phyloP scores from a whole-genome alignment of 129 eudicot genomes.

The Daucus carota region DNA sequence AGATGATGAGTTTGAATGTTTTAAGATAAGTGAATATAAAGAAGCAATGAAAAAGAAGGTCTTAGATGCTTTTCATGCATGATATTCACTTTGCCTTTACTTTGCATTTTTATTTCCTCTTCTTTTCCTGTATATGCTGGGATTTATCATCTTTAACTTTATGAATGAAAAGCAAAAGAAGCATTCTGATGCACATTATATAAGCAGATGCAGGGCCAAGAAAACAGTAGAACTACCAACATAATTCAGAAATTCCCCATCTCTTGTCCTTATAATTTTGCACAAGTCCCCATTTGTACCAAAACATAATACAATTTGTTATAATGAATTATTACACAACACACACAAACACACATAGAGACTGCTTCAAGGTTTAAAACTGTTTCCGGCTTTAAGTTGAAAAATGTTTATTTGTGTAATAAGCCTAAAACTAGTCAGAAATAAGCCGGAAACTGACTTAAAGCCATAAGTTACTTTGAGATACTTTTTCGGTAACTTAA shows the following conservation, averaged over 20 bases:
- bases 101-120: slow-evolving; percentile 4
- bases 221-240: slow-evolving; percentile 16
- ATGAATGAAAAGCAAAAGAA: slow-evolving; percentile 56
- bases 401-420: too few relatives aligned
- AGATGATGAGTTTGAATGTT: slow-evolving; percentile 5
- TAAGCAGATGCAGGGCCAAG: slow-evolving; percentile 39
- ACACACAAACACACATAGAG: neutral
- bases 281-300: slow-evolving; percentile 3
- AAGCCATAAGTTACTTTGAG: too few relatives aligned
- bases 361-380: too few relatives aligned
- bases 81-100: slow-evolving; percentile 21
- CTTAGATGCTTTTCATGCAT: slow-evolving; percentile 21
- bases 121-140: slow-evolving; percentile 25
- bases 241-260: neutral
- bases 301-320: neutral
- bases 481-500: too few relatives aligned
- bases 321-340: neutral
- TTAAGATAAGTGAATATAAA: neutral
- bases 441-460: too few relatives aligned
- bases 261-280: neutral
- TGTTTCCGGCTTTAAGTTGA: too few relatives aligned
- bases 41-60: slow-evolving; percentile 9
- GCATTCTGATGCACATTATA: slow-evolving; percentile 20
- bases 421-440: too few relatives aligned
- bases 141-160: slow-evolving; percentile 65